A percentile compares a stretch with the other conserved stretches of the same genome.
phyloP scores from a whole-genome alignment of 2,329 filamentous ascomycete genomes.

The Penicillium sp. region DNA sequence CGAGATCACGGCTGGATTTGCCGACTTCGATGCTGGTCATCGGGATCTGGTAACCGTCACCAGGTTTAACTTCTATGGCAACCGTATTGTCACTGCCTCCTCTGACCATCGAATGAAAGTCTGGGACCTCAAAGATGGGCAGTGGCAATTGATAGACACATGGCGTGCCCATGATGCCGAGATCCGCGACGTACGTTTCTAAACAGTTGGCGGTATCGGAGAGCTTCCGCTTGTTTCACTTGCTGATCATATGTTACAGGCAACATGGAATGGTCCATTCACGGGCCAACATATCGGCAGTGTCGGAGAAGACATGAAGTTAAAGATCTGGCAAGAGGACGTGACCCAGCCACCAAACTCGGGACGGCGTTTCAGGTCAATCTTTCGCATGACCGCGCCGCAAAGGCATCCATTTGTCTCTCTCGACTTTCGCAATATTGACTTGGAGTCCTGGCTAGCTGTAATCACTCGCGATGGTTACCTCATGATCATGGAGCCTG shows the following conservation, averaged over 20 bases:
- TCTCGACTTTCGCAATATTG: conserved; percentile 83
- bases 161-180: conserved; percentile 91
- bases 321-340: conserved; percentile 93
- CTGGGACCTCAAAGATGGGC: conserved; percentile 74
- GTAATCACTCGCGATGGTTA: conserved; percentile 81
- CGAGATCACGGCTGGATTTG: conserved; percentile 40
- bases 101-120: conserved; percentile 92
- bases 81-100: conserved; percentile 85
- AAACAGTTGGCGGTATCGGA: conserved; percentile 19
- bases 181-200: conserved; percentile 72
- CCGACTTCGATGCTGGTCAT: conserved; percentile 49
- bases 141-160: conserved; percentile 80
- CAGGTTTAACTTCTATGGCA: conserved; percentile 89
- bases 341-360: conserved; percentile 71
- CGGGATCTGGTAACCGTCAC: conserved; percentile 75
- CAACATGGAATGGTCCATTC: conserved; percentile 91
- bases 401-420: conserved; percentile 73
- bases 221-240: conserved; percentile 12
- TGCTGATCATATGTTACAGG: conserved; percentile 51
- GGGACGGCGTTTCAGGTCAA: conserved; percentile 77
- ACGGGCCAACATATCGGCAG: conserved; percentile 87
- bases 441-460: conserved; percentile 80
- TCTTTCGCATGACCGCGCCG: conserved; percentile 63
- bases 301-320: conserved; percentile 84
- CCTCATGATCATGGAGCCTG: conserved; percentile 79